These are phyloP conservation scores for Plasmodium gonderi DNA, from an alignment of 169 alveolate genomes.

Conservation along the genomic window DNA sequence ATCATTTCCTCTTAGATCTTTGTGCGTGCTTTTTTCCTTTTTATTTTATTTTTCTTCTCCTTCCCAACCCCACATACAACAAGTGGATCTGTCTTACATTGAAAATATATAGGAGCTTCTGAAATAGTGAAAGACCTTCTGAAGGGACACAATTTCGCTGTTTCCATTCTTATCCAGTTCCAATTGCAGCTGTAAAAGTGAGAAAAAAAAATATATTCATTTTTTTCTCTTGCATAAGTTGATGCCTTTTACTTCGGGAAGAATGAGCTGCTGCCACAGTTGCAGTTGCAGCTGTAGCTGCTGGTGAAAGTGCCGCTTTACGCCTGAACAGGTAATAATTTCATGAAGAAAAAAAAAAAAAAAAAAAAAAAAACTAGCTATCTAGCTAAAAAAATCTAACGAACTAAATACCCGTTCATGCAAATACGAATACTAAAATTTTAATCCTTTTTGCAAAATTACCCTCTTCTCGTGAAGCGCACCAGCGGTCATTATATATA, in stretches of 20 bases:
- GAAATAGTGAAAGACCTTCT: slow-evolving; percentile 46
- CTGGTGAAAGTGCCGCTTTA: neutral
- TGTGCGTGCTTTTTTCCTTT: neutral
- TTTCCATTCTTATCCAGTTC: slow-evolving; percentile 51
- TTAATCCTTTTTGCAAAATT: neutral
- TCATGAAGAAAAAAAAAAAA: neutral
- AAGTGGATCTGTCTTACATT: slow-evolving; percentile 9
- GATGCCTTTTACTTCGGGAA: neutral
- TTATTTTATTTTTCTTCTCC: neutral
- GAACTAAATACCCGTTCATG: neutral
- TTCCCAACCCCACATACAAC: no score
- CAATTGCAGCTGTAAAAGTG: slow-evolving; percentile 2
- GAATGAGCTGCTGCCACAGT: no score
- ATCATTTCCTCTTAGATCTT: no score
- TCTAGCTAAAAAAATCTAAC: neutral
- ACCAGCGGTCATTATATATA: slow-evolving; percentile 57
- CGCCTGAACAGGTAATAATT: neutral
- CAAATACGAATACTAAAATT: neutral
- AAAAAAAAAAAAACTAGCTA: neutral
- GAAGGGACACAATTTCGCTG: slow-evolving; percentile 57
- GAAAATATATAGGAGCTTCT: slow-evolving; percentile 50
- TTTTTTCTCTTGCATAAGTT: neutral
- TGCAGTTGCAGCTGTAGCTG: no score
- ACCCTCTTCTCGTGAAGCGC: slow-evolving; percentile 36
- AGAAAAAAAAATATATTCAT: neutral